phyloP scores from a whole-genome alignment of 345 rosid species.

The Luvunga scandens region DNA sequence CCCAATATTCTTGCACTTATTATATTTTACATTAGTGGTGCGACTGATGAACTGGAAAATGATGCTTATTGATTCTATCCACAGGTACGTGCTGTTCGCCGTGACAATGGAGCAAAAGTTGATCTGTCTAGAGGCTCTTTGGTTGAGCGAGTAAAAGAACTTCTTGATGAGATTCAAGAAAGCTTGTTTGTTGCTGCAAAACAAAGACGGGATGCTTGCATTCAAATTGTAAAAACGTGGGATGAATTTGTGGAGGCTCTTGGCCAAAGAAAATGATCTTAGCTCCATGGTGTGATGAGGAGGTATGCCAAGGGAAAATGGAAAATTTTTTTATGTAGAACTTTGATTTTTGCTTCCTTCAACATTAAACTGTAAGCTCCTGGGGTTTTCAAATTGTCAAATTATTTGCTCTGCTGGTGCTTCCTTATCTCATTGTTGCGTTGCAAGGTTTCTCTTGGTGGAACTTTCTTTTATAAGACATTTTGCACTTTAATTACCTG shows the following conservation, averaged over 20 bases:
- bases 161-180: conserved; percentile 61
- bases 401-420: neutral
- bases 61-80: conserved; percentile 12
- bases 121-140: conserved; percentile 60
- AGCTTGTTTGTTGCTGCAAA: conserved; percentile 69
- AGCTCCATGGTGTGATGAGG: conserved; percentile 99
- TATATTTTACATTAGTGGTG: neutral
- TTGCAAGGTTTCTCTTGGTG: neutral
- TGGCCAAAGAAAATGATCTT: conserved; percentile 70
- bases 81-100: conserved; percentile 87
- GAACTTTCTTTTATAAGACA: neutral
- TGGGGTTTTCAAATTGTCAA: neutral
- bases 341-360: neutral
- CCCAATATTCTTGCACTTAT: neutral
- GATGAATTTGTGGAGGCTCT: conserved; percentile 80
- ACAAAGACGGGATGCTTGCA: conserved; percentile 68
- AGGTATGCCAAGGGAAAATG: conserved; percentile 41
- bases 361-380: neutral
- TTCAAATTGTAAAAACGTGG: conserved; percentile 71
- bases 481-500: neutral
- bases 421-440: neutral
- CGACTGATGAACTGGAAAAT: neutral
- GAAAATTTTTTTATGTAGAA: neutral
- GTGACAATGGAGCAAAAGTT: conserved; percentile 66
- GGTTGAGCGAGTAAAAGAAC: conserved; percentile 55